phyloP scores from a whole-genome alignment of 306 rosid genomes.

The Abrus precatorius region DNA sequence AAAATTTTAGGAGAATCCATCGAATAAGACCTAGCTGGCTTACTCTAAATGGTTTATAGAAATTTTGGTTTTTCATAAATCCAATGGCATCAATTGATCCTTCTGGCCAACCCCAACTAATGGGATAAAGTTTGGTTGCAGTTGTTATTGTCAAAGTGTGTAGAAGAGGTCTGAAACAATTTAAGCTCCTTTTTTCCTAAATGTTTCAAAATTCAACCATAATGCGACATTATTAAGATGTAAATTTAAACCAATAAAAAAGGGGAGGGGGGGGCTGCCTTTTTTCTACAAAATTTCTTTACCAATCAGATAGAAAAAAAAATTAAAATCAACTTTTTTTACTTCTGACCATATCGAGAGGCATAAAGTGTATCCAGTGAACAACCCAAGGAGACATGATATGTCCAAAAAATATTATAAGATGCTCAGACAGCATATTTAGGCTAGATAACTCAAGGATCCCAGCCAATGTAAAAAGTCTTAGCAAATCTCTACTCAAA shows the following conservation, averaged over 20 bases:
- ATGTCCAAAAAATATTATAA: not conserved
- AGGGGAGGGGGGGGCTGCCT: not conserved
- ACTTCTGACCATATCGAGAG: not conserved
- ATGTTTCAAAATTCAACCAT: constrained; percentile 12
- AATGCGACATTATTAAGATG: not conserved
- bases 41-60: not conserved
- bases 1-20: not conserved
- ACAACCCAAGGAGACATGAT: not conserved
- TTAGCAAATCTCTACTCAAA: not conserved
- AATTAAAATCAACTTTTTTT: not conserved
- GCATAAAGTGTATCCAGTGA: not conserved
- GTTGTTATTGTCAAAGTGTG: not conserved
- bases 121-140: not conserved
- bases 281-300: constrained; percentile 20
- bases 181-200: not conserved
- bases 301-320: not conserved
- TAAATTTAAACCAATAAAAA: constrained; percentile 1
- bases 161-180: not conserved
- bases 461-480: not conserved
- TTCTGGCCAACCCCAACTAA: not conserved
- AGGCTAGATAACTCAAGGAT: not conserved
- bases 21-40: not conserved
- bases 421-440: not conserved
- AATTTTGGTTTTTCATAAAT: not conserved
- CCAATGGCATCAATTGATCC: not conserved